Base-by-base conservation (phyloP, 352 stramenopile species). In the Phytophthora tubulina region DNA sequence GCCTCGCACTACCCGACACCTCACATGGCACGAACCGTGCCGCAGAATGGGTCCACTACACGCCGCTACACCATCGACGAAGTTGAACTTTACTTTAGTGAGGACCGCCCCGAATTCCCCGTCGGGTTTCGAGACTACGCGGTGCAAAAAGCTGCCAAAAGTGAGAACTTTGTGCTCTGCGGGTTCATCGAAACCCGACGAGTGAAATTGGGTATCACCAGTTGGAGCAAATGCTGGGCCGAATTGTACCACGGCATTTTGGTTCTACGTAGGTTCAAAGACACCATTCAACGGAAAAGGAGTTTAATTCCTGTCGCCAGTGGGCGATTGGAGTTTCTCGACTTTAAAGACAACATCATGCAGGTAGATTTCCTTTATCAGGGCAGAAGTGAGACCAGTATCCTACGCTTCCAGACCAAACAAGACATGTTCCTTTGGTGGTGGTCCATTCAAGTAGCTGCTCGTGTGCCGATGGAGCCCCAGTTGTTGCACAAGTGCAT, bases 371-470 rank as follows among this genome's bases (percentile, higher is more conserved):
- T 84, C 66, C 32, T 82, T 0, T 92, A 82, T 63, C 87, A 93
- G 62, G 70, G 75, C 41, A 80, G 79, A 35, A 72, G 56, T 4
- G 79, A 86, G 70, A 78, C 55, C 6, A 63, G 63, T n/a, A 54
- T 79, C 32, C 33, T 94, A 21, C 78, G 82, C n/a, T 88, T 88
- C 55, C 42, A 80, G 35, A 81, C 68, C 56, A 85, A 86, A 53
- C 64, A 72, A 17, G 82, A 91, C 60, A 74, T 94, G 63, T 93
- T 92, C 46, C 61, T 91, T 2, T 94, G 87, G 87, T 94, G 85
- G 85, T 94, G 84, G 84, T 77, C 75, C 2, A 81, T 94, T 32
- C 85, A 93, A 63, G 73, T 94, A 52, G 77, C 85, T 0, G 81
- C 82, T 11, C 82, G 67, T 36, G 78, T 83, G 33, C 72, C 72